Base-by-base conservation (phyloP, 148 eudicot species). In the Silene latifolia region DNA sequence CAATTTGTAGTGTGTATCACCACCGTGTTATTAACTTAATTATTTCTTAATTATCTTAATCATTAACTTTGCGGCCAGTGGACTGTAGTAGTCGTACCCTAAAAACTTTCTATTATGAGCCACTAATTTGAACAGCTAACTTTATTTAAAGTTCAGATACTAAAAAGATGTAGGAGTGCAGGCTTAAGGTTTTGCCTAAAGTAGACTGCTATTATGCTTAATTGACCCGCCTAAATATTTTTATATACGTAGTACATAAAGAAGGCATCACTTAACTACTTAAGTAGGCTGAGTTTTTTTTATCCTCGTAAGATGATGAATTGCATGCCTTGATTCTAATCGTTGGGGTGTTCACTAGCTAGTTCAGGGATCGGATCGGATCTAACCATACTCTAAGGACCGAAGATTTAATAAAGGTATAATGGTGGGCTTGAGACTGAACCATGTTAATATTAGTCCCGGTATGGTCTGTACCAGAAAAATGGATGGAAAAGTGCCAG, bases 1-100 rank as follows among this genome's bases (percentile, higher is more conserved):
- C 66, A 44, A 7, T 44, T 21, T 23, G 42, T 61, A 46, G 76
- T 57, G 65, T 72, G 75, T 27, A 72, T 39, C 75, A 60, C 29
- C 67, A 61, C 69, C 54, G 15, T 48, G 29, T 10, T 11, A 25
- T 23, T 42, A 19, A 2, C 7, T 59, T 27, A 20, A 18, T 39
- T 72, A 32, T 15, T 18, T 29, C 8, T 67, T 39, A 42, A 42
- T 67, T 35, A 35, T 65, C 12, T 13, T 7, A 4, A 25, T 63
- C 35, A 12, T 63, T 53, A 65, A 59, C 35, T 66, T 75, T 75
- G 63, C 72, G 63, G 72, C 69, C 8, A 5, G 15, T 64, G 44
- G 44, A 39, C 44, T 57, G 61, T 11, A 1, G 3, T 29, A 64
- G 61, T 11, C 0, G 3, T 29, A 64, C 42, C 27, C 9, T 42